Base-by-base conservation (phyloP, 768 basidiomycete genomes). In the Suillus hirtellus region DNA sequence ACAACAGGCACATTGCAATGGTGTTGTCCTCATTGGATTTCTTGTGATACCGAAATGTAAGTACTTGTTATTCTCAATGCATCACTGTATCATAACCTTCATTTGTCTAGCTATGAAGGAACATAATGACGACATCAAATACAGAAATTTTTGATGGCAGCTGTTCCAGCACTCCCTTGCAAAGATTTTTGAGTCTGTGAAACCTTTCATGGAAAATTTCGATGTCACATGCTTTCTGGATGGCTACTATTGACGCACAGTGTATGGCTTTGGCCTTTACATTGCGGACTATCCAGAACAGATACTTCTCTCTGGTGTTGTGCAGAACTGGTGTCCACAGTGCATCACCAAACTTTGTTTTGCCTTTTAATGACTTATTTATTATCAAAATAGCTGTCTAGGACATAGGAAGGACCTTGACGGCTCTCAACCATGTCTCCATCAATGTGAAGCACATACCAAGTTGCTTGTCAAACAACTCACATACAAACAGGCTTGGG, bases 251-350 rank as follows among this genome's bases (percentile, higher is more conserved):
- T 67, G 66, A 3, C 55, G 67, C 10, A 71, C 60, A 0, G 69
- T 80, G 19, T 79, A 73, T 65, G 69, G 72, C 1, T 60, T 81
- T 9, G 77, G 77, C 1, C 73, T 77, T 1, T 77, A 78, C 46
- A 79, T 81, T 62, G 77, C 75, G 0, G 76, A 81, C 60, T 80
- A 81, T 62, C 79, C 76, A 1, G 77, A 81, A 61, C 79, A 80
- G 63, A 5, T 47, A 72, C 61, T 4, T 58, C 75, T 77, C 1
- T 69, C 75, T 15, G 70, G 76, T 31, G 65, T 78, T 47, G 70
- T 79, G 4, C 73, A 75, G 55, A 69, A 69, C 0, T 80, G 78
- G 78, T 80, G 79, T 65, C 61, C 74, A 14, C 64, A 64, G 78
- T 79, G 66, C 27, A 44, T 68, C 11, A 37, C 10, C n/a, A n/a